Percentiles rank a stretch among this genome's conserved stretches.
These are phyloP conservation scores for Penicillium daleae DNA, from an alignment of 495 filamentous ascomycete genomes.

Conservation along the genomic window DNA sequence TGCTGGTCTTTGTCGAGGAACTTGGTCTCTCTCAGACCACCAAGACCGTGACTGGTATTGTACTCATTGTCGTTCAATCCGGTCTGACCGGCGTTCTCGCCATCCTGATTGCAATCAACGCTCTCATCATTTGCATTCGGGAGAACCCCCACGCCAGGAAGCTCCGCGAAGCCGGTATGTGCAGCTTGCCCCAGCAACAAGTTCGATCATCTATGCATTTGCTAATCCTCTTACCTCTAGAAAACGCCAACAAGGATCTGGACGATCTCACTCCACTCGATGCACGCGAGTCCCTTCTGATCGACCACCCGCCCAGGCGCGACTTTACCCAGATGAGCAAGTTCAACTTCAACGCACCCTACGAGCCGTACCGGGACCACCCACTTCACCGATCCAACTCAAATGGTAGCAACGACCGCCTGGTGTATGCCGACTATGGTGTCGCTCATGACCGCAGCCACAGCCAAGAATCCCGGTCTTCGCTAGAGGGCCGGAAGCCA, in stretches of 20 bases:
- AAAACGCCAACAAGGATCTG: conserved; percentile 80
- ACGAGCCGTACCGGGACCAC: conserved; percentile 50
- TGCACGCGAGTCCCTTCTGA: conserved; percentile 86
- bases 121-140: conserved; percentile 76
- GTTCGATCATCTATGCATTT: not conserved
- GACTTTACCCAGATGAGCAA: conserved; percentile 51
- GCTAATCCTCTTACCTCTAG: conserved; percentile 43
- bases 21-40: conserved; percentile 89
- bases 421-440: conserved; percentile 45
- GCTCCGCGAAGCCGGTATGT: conserved; percentile 83
- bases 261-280: conserved; percentile 90
- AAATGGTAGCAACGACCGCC: conserved; percentile 43
- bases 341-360: conserved; percentile 52
- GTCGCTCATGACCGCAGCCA: conserved; percentile 43
- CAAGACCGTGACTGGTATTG: conserved; percentile 90
- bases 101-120: conserved; percentile 88
- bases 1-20: conserved; percentile 92
- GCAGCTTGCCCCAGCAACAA: not conserved
- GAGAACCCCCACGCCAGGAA: conserved; percentile 87
- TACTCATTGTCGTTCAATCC: conserved; percentile 87
- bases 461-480: conserved; percentile 44
- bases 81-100: conserved; percentile 81
- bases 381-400: conserved; percentile 33
- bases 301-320: conserved; percentile 50
- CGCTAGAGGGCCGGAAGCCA: conserved; percentile 42